Evolutionary conservation across 2,329 filamentous ascomycete genomes (phyloP).

Genomic region (Colletotrichum echinochloae): DNA sequence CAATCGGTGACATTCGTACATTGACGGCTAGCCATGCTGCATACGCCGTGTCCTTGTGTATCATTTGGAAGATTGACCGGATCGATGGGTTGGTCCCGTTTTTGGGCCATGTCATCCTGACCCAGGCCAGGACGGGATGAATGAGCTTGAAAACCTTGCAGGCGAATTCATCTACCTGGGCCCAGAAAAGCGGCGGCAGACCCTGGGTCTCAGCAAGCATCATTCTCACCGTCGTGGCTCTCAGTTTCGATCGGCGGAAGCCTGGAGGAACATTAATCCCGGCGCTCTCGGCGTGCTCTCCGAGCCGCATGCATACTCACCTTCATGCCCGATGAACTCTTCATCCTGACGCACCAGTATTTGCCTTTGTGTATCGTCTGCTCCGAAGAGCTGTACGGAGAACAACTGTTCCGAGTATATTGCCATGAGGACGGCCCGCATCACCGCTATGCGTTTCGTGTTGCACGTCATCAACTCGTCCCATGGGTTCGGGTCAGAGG

Average conservation of each 20-base stretch:
- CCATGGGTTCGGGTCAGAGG: conserved; percentile 44
- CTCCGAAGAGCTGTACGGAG: conserved; percentile 49
- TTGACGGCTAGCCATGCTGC: conserved; percentile 49
- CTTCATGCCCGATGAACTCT: conserved; percentile 45
- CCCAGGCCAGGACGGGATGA: conserved; percentile 44
- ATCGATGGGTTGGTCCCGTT: conserved; percentile 6
- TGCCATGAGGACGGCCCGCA: conserved; percentile 48
- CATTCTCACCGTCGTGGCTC: conserved; percentile 44
- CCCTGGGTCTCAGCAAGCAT: conserved; percentile 43
- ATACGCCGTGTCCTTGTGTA: conserved; percentile 48
- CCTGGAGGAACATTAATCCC: conserved; percentile 42
- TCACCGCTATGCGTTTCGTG: conserved; percentile 44
- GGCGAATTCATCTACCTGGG: conserved; percentile 47
- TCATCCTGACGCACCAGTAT: conserved; percentile 44
- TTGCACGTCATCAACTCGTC: conserved; percentile 45
- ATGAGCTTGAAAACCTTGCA: conserved; percentile 44
- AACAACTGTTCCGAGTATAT: conserved; percentile 47
- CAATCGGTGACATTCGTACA: conserved; percentile 44
- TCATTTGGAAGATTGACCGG: conserved; percentile 17
- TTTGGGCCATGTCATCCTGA: conserved; percentile 28
- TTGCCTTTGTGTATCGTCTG: conserved; percentile 43
- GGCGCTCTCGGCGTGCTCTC: not conserved
- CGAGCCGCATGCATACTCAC: conserved; percentile 40
- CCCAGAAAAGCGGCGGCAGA: conserved; percentile 48
- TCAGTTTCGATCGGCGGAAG: conserved; percentile 47